Base-by-base conservation (phyloP, 2,329 filamentous ascomycete genomes). In the Fusarium sp. region DNA sequence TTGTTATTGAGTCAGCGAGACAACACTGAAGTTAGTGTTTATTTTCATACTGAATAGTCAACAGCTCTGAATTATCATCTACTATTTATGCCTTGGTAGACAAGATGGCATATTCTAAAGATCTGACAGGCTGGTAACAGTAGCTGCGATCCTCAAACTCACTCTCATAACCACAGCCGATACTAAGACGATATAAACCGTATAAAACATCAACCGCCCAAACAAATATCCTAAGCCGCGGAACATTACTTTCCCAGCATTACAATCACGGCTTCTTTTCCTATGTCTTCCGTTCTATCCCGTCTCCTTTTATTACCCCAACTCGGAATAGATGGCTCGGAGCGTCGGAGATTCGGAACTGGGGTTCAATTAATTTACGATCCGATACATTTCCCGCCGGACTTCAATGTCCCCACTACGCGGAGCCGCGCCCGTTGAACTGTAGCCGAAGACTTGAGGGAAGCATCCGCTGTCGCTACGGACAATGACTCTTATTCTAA, bases 321-420 rank as follows among this genome's bases (percentile, higher is more conserved):
- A 49, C 56, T 70, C 68, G 68, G 68, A 68, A 32, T 20, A 49
- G 47, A 49, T 8, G 14, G 58, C 69, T 74, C 72, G 72, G 72
- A 74, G 70, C 43, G 70, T 74, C 73, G 73, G 72, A 74, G 72
- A 52, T 66, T 70, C 63, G 68, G 65, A 55, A 57, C 47, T 63
- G 63, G 54, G 44, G 32, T 34, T 25, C 38, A 40, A 27, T 56
- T 56, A 24, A 38, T 32, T 49, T 47, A 47, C 42, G 7, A 22
- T 61, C 54, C 55, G 50, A 49, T 53, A 20, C 45, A 18, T 25
- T 29, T 47, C 45, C 43, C 27, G 16, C 45, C 45, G 45, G 45
- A 29, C n/a, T 47, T 29, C 2, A 15, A 47, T 47, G 25, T 63
- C 53, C 44, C 59, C 62, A 57, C 60, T 59, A n/a, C 67, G 60